Evolutionary conservation across 768 basidiomycete genomes (phyloP).

Genomic region (Termitomyces sp.): DNA sequence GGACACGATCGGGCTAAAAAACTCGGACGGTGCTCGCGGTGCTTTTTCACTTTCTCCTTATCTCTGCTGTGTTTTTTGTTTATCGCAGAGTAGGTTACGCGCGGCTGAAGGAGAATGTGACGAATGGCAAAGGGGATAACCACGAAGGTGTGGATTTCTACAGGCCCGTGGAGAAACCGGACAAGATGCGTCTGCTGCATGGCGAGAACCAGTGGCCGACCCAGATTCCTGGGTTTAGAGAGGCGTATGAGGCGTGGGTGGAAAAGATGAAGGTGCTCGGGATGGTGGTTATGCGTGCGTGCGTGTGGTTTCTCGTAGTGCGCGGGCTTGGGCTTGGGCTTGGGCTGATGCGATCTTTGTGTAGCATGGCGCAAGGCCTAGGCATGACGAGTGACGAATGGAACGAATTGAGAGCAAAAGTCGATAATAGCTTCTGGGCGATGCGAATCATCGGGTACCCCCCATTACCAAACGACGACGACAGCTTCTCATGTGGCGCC

Average conservation of each 20-base stretch:
- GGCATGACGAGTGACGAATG: slow-evolving; percentile 71
- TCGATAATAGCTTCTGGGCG: slow-evolving; percentile 87
- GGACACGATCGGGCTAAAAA: slow-evolving; percentile 59
- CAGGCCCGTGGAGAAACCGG: slow-evolving; percentile 61
- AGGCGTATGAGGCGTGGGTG: slow-evolving; percentile 69
- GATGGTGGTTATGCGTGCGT: slow-evolving; percentile 83
- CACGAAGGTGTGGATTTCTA: slow-evolving; percentile 87
- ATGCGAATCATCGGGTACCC: slow-evolving; percentile 90
- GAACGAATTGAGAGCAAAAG: slow-evolving; percentile 56
- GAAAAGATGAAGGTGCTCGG: slow-evolving; percentile 85
- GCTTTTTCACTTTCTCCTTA: neutral
- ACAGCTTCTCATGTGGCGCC: slow-evolving; percentile 86
- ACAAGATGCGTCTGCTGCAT: slow-evolving; percentile 68
- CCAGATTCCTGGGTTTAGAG: slow-evolving; percentile 47
- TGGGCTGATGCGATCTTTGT: neutral
- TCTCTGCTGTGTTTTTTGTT: neutral
- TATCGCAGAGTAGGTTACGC: slow-evolving; percentile 57
- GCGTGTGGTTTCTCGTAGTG: neutral
- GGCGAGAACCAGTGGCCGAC: slow-evolving; percentile 89
- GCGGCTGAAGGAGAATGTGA: slow-evolving; percentile 78
- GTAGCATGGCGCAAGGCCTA: slow-evolving; percentile 77
- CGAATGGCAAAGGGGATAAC: slow-evolving; percentile 77
- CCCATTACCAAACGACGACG: slow-evolving; percentile 70
- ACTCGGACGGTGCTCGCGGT: slow-evolving; percentile 80
- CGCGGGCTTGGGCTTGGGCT: no score